Evolutionary conservation across 2,329 filamentous ascomycete species (phyloP).

Genomic region (Teratosphaeria gauchensis): DNA sequence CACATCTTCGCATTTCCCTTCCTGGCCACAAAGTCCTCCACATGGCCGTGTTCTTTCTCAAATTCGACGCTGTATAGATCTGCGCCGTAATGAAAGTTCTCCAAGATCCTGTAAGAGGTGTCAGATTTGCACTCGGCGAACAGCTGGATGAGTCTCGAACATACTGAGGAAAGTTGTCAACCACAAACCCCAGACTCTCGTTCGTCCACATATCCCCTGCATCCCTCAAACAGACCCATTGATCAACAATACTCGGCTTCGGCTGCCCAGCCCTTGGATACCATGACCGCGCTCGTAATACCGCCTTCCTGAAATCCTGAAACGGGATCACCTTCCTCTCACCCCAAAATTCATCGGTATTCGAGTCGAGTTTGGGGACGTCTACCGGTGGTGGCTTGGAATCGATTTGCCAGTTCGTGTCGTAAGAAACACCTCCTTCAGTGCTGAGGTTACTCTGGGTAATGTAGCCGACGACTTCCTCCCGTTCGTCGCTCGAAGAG

Average conservation of each 20-base stretch:
- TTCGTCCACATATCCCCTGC: constrained; percentile 56
- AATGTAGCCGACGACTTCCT: constrained; percentile 54
- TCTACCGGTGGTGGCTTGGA: constrained; percentile 36
- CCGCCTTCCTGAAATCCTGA: constrained; percentile 40
- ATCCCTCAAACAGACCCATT: constrained; percentile 57
- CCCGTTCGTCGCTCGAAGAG: constrained; percentile 27
- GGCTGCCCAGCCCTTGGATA: constrained; percentile 40
- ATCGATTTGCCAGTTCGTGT: constrained; percentile 45
- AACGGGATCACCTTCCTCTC: constrained; percentile 36
- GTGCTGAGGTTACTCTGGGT: constrained; percentile 53
- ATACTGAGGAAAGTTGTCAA: constrained; percentile 56
- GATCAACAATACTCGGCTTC: constrained; percentile 41
- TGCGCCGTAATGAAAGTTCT: constrained; percentile 31
- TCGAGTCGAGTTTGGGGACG: constrained; percentile 31
- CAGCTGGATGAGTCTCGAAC: background rate
- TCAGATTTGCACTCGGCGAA: background rate
- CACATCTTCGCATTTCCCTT: constrained; percentile 42
- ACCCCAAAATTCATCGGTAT: constrained; percentile 41
- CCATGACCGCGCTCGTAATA: constrained; percentile 42
- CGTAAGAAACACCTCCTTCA: constrained; percentile 49
- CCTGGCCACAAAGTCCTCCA: constrained; percentile 13
- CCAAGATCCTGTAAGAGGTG: constrained; percentile 37
- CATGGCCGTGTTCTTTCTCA: constrained; percentile 9
- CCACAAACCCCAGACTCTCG: constrained; percentile 53
- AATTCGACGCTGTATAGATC: constrained; percentile 26